Evolutionary conservation across 2,329 filamentous ascomycete genomes (phyloP), one percentile per base, ranked within the genome.

Genomic region (Onygenales sp.): DNA sequence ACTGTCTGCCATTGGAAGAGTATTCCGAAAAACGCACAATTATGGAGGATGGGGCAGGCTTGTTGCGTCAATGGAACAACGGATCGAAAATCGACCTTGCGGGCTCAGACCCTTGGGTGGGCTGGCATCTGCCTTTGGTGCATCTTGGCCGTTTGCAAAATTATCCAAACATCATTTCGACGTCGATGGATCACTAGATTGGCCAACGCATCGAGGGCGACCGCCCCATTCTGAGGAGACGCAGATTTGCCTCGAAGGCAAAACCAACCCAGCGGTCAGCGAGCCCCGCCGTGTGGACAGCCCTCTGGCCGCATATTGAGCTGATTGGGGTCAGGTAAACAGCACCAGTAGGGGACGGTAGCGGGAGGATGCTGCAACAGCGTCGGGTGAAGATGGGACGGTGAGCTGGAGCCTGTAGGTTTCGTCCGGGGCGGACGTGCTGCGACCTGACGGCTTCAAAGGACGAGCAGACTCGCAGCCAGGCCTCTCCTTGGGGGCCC

Each of bases 161-260:
- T 10, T 27, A 39, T 11, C 34, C 11, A 17, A 14, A 39, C 34
- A 49, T 21, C 17, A 49, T 31, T 9, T 8, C 9, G 13, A 13
- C 14, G 47, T 34, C 14, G 31, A 49, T n/a, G 17, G 40, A 39
- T 32, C 36, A 14, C 14, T 39, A 40, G 21, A 40, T 40, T 40
- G 47, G 36, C 47, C 17, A 49, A 32, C 47, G 9, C 34, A 32
- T 8, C n/a, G 17, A 47, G 45, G 36, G 45, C 37, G 33, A 17
- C 40, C 47, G 47, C 47, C 47, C 47, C 47, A 49, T 49, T 49
- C 21, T 37, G 46, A 5, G 9, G 10, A 49, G 39, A 21, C 47
- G 40, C 34, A 33, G 47, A 3, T 49, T 21, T 39, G 36, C 11
- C 40, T 36, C 36, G 31, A 31, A 49, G 47, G 27, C n/a, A 49